Evolutionary conservation across 805 yeast genomes (phyloP), one percentile per base, ranked within the genome.

Genomic region (Tetrapisispora taiwanensis): DNA sequence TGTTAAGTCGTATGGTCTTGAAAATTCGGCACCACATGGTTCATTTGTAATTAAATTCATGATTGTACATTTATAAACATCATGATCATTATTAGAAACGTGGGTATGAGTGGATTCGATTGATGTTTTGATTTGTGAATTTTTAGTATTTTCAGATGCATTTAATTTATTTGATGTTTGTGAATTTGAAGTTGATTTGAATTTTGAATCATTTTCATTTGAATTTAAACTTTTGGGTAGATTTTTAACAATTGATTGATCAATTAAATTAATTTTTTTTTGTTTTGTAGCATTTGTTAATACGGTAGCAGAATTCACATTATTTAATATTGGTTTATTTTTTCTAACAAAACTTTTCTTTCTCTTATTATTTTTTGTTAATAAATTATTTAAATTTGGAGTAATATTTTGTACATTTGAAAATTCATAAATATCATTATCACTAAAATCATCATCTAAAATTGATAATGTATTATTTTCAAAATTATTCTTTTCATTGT

Each of bases 1-100:
- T 22, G 89, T 83, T 57, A 90, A 71, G 68, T 90, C 98, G 60
- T 90, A 90, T 17, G 96, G 95, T 58, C 98, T 76, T 15, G 97
- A 87, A 59, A 90, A 90, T 56, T 79, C 58, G 17, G 64, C 63
- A 15, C 50, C 45, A 36, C 67, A 63, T 7, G 62, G 60, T 24
- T 58, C 33, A 19, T 42, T 42, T 9, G 45, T 42, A 13, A 42
- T 33, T 17, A 42, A 15, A 18, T 42, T 42, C 36, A 42, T 31
- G 10, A 42, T 42, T 30, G 24, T 36, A 15, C 45, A 42, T 31
- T 42, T 36, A 18, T 30, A 42, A 1, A 42, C 33, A 7, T 42
- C 45, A 36, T 36, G 30, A 28, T 26, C 24, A 20, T n/a, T 20
- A 12, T 10, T 22, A 3, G 35, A 14, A 20, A 30, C 34, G 30